Evolutionary conservation across 2,329 filamentous ascomycete species (phyloP).

Genomic region (Cadophora malorum): DNA sequence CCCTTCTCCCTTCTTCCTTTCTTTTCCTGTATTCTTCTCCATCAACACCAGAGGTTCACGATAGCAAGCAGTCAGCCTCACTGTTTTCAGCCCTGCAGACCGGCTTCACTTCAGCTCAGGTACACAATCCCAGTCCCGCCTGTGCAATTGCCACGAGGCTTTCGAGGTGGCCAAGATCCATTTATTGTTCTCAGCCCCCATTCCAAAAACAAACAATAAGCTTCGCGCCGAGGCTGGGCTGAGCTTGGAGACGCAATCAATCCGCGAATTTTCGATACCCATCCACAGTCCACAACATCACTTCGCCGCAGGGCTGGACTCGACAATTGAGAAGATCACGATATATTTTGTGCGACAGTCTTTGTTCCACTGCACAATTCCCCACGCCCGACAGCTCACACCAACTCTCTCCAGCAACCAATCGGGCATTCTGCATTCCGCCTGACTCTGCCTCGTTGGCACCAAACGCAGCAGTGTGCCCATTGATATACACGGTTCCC

Average conservation of each 20-base stretch:
- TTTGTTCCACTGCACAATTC: conserved; percentile 2
- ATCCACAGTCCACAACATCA: too few species aligned
- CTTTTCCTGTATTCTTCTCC: not conserved
- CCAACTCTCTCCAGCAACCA: not conserved
- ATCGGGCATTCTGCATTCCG: not conserved
- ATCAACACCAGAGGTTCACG: not conserved
- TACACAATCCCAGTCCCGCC: not conserved
- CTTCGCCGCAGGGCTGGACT: not conserved
- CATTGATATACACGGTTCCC: not conserved
- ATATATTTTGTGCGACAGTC: not conserved
- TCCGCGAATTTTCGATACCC: not conserved
- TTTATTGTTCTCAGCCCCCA: conserved; percentile 9
- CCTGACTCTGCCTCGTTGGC: conserved; percentile 1
- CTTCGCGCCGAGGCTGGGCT: conserved; percentile 18
- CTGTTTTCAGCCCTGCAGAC: not conserved
- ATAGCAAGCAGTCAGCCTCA: not conserved
- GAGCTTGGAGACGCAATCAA: not conserved
- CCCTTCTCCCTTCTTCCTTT: not conserved
- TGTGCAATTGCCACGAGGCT: not conserved
- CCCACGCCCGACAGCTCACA: not conserved
- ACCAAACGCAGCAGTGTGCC: conserved; percentile 6
- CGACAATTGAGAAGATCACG: not conserved
- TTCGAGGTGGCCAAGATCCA: not conserved
- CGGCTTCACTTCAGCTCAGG: conserved; percentile 10
- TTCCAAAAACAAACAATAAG: not conserved